phyloP scores from a whole-genome alignment of 371 early-diverging fungal species.

The Nematocida sp. region DNA sequence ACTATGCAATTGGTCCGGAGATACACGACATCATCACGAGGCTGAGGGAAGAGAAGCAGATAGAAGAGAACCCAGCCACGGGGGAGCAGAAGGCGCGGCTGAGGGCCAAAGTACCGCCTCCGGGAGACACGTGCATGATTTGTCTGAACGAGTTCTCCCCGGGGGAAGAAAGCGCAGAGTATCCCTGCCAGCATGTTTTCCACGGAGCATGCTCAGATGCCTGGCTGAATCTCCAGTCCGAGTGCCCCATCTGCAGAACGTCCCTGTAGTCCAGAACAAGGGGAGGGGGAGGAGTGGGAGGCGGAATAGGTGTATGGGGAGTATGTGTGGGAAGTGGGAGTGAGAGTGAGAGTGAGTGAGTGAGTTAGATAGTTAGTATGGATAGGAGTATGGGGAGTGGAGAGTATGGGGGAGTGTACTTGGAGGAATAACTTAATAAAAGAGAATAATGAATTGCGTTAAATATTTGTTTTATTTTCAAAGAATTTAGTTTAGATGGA shows the following conservation, averaged over 20 bases:
- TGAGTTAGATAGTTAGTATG: too few species aligned
- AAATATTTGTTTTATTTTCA: slow-evolving; percentile 50
- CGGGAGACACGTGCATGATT: slow-evolving; percentile 25
- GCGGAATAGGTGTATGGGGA: too few species aligned
- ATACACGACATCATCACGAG: slow-evolving; percentile 41
- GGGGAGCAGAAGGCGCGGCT: slow-evolving; percentile 1
- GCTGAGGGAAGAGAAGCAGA: slow-evolving; percentile 27
- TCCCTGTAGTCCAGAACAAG: slow-evolving; percentile 5
- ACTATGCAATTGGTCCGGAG: slow-evolving; percentile 48
- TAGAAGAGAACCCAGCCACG: slow-evolving; percentile 45
- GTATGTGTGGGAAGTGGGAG: too few species aligned
- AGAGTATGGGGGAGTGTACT: too few species aligned
- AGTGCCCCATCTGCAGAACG: slow-evolving; percentile 48
- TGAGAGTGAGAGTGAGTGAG: too few species aligned
- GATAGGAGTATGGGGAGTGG: too few species aligned
- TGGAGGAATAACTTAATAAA: too few species aligned
- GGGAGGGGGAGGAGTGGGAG: too few species aligned
- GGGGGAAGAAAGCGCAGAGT: not conserved
- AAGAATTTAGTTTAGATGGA: slow-evolving; percentile 56
- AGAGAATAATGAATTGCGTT: not conserved
- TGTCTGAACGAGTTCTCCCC: slow-evolving; percentile 5
- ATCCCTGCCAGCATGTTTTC: slow-evolving; percentile 28
- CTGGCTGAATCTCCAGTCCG: slow-evolving; percentile 48
- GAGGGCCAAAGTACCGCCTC: not conserved
- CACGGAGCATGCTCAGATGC: slow-evolving; percentile 36